phyloP scores from a whole-genome alignment of 345 rosid genomes.

The Citrus trifoliata region DNA sequence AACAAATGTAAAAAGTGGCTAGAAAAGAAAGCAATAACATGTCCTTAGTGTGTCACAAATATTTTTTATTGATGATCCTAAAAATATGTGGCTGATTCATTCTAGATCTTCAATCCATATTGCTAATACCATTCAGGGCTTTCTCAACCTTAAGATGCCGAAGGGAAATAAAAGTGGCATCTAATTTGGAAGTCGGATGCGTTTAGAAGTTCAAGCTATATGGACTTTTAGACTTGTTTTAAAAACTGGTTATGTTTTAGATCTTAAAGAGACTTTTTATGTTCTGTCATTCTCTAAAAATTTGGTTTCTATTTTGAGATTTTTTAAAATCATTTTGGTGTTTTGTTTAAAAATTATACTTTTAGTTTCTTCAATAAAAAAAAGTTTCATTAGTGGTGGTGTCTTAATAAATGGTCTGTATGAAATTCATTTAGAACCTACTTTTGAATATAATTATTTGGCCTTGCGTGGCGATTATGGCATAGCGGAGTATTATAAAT shows the following conservation, averaged over 20 bases:
- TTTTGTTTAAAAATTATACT: not conserved
- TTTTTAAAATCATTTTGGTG: not conserved
- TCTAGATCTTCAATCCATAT: not conserved
- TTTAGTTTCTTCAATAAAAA: not conserved
- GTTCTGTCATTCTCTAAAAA: not conserved
- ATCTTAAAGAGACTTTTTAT: not conserved
- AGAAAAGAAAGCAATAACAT: not conserved
- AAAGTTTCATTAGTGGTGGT: not conserved
- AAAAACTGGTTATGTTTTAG: not conserved
- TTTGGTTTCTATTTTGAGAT: not conserved
- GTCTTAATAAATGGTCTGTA: not conserved
- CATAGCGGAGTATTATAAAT: not conserved
- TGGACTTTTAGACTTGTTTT: not conserved
- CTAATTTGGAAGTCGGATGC: no score
- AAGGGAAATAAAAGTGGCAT: no score
- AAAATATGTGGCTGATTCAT: constrained; percentile 6
- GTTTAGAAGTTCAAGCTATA: not conserved
- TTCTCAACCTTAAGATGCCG: no score
- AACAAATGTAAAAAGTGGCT: not conserved
- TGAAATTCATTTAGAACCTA: not conserved
- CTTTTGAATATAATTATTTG: not conserved
- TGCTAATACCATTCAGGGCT: no score
- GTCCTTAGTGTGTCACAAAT: constrained; percentile 2
- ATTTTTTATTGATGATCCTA: not conserved
- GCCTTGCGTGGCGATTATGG: no score